Percentiles rank a stretch among this genome's conserved stretches.
Evolutionary conservation across 2,329 filamentous ascomycete species (phyloP).

Genomic region (Calonectria pseudoturangicola): DNA sequence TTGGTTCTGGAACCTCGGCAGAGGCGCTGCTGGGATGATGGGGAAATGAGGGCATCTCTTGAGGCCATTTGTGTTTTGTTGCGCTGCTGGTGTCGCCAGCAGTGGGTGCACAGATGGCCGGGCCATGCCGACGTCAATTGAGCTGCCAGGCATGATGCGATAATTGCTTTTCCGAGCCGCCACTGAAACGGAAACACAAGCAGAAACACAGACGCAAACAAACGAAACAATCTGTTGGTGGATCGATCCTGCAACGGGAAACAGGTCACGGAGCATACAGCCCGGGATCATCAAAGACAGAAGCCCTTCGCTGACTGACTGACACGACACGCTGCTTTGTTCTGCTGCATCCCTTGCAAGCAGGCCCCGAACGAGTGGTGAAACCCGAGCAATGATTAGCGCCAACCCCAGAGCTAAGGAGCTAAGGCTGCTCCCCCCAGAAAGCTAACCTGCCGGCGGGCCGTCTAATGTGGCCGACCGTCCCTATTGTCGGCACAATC

Average conservation of each 20-base stretch:
- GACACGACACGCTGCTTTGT: neutral
- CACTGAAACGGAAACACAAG: too few relatives aligned
- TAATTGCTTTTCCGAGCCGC: too few relatives aligned
- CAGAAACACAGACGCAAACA: too few relatives aligned
- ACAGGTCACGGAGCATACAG: neutral
- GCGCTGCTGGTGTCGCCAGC: too few relatives aligned
- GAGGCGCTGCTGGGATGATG: too few relatives aligned
- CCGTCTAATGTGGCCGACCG: conserved; percentile 19
- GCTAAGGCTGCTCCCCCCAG: neutral
- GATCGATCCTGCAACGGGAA: neutral
- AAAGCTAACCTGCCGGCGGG: conserved; percentile 17
- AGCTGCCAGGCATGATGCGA: too few relatives aligned
- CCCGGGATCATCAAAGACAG: neutral
- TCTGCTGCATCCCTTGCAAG: neutral
- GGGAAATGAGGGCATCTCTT: too few relatives aligned
- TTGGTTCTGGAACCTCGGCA: too few relatives aligned
- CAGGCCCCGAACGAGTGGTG: neutral
- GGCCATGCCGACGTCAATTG: too few relatives aligned
- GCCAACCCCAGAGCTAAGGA: neutral
- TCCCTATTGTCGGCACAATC: neutral
- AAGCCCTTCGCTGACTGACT: neutral
- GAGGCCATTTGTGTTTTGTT: too few relatives aligned
- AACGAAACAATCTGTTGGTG: too few relatives aligned
- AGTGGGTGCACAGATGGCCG: too few relatives aligned
- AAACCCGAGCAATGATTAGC: conserved; percentile 19